Evolutionary conservation across 2,329 filamentous ascomycete genomes (phyloP), one percentile per base, ranked within the genome.

Genomic region (Penicillium sclerotiorum): DNA sequence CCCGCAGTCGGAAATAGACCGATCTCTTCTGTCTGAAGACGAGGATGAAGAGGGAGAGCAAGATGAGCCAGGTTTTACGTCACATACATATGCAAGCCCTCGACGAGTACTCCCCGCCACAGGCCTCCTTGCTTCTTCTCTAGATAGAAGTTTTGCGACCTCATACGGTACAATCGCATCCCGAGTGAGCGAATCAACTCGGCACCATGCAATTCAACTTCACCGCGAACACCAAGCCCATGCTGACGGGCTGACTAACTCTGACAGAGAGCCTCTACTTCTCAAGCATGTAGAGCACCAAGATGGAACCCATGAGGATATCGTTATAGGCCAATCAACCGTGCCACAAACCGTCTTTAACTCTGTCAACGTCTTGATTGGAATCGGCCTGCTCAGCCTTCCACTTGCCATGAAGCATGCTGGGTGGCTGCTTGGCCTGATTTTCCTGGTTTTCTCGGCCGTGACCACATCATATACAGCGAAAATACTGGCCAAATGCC

Each of bases 291-390:
- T 96, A 11, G 89, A 95, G 67, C 89, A 94, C 57, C 79, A 82
- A 61, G 90, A 94, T 58, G 90, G 94, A 35, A 90, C 87, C 64
- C 82, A 93, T 40, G 84, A 96, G 48, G 82, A 93, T 60, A 82
- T 93, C 2, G 86, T 96, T 2, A 88, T 95, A 54, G 93, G 93
- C 32, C 91, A 95, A 74, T 95, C 90, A n/a, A 99, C 93, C 1
- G 79, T 97, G 13, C 91, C 91, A 0, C 93, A 97, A 74, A 97
- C 93, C 6, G 82, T 96, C 55, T 95, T 97, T 78, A 99, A 99
- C 73, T 95, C 90, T 3, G 93, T 93, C 67, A 96, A 96, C 59
- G 90, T 95, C 43, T 76, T 96, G 51, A 93, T 96, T 53, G 92
- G 92, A 13, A 87, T 99, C 23, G 93, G 93, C 1, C 76, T 99